Percentiles rank a stretch among this genome's conserved stretches.
Evolutionary conservation across 768 basidiomycete genomes (phyloP).

Genomic region (Russula foetens): DNA sequence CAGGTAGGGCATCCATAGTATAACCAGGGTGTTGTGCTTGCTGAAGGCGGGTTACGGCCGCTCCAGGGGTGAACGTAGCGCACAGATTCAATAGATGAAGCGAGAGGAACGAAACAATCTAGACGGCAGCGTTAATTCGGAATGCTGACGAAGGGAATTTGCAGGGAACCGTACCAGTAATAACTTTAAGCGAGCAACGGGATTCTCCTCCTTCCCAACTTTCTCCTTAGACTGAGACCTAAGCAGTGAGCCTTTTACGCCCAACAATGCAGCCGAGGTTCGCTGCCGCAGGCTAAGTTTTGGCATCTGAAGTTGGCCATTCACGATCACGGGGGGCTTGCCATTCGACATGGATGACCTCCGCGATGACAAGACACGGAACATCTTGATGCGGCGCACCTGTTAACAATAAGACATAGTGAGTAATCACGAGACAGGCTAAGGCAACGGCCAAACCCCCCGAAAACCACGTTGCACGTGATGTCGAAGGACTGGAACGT

Average conservation of each 20-base stretch:
- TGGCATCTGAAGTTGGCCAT: slow-evolving; percentile 20
- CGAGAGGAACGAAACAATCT: slow-evolving; percentile 86
- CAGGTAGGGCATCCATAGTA: slow-evolving; percentile 21
- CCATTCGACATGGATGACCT: slow-evolving; percentile 23
- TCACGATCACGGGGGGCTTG: slow-evolving; percentile 17
- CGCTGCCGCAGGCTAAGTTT: slow-evolving; percentile 24
- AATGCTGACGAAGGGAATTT: not conserved
- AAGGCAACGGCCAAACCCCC: slow-evolving; percentile 5
- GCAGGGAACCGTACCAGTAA: slow-evolving; percentile 48
- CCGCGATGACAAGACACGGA: slow-evolving; percentile 41
- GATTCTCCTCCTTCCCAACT: slow-evolving; percentile 55
- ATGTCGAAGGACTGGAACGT: slow-evolving; percentile 17
- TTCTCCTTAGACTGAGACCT: slow-evolving; percentile 29
- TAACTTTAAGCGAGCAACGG: slow-evolving; percentile 81
- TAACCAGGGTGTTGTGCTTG: slow-evolving; percentile 27
- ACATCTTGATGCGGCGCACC: slow-evolving; percentile 65
- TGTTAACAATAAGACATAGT: slow-evolving; percentile 24
- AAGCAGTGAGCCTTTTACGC: slow-evolving; percentile 45
- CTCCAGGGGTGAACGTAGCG: slow-evolving; percentile 71
- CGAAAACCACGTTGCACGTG: not conserved
- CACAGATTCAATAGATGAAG: slow-evolving; percentile 90
- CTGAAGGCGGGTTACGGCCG: slow-evolving; percentile 42
- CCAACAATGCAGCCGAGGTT: slow-evolving; percentile 29
- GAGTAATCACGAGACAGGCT: slow-evolving; percentile 5
- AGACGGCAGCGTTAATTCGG: not conserved